Evolutionary conservation across 1,139 yeast species (phyloP).

Genomic region (Torulaspora pretoriensis): DNA sequence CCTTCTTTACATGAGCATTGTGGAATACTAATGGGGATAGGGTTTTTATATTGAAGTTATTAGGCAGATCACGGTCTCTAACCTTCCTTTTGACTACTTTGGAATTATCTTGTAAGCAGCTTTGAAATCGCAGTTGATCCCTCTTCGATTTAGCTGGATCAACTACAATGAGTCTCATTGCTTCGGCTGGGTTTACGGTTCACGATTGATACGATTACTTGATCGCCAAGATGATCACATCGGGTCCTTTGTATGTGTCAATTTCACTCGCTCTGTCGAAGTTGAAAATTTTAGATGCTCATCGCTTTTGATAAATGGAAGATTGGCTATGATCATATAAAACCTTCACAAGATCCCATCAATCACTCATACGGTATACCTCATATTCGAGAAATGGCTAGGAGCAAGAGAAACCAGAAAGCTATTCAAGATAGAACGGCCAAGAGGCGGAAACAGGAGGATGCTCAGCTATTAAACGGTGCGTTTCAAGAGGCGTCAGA

Average conservation of each 20-base stretch:
- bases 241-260: neutral
- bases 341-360: too few relatives aligned
- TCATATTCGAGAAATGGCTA: slow-evolving; percentile 24
- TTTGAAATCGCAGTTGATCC: slow-evolving; percentile 14
- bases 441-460: slow-evolving; percentile 51
- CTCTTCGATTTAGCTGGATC: slow-evolving; percentile 23
- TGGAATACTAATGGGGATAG: slow-evolving; percentile 15
- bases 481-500: slow-evolving; percentile 38
- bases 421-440: slow-evolving; percentile 31
- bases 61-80: neutral
- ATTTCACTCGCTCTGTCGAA: slow-evolving; percentile 4
- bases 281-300: slow-evolving; percentile 13
- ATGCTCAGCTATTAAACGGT: slow-evolving; percentile 46
- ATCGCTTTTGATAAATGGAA: slow-evolving; percentile 1
- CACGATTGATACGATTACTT: neutral
- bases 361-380: too few relatives aligned
- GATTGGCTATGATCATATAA: neutral
- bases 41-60: neutral
- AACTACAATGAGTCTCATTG: slow-evolving; percentile 23
- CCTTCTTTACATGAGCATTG: slow-evolving; percentile 11
- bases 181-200: neutral
- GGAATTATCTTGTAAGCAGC: slow-evolving; percentile 11
- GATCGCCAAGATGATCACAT: neutral
- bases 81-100: neutral
- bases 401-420: slow-evolving; percentile 28